Conservation (phyloP, 2,329 filamentous ascomycete genomes). For the Aspergillus luchuensis region DNA sequence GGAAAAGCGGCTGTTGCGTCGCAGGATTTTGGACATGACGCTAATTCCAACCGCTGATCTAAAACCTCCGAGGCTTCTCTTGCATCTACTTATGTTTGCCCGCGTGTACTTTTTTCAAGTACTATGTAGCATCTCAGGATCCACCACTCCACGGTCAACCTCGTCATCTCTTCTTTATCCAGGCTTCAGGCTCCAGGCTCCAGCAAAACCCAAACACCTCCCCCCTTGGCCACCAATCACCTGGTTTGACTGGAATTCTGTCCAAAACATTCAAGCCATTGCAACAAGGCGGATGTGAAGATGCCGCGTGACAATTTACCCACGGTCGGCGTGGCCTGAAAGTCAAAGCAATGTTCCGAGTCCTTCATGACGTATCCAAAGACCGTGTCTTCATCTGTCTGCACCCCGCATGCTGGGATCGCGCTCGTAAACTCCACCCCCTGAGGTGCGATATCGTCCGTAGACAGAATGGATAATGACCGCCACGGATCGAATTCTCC, state of each 20-base stretch:
- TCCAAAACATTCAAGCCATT: conserved; percentile 51
- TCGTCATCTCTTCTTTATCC: too few species aligned
- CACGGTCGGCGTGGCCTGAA: conserved; percentile 36
- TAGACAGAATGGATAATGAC: conserved; percentile 48
- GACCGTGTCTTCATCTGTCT: conserved; percentile 39
- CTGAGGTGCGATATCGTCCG: conserved; percentile 45
- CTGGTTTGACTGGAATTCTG: background rate
- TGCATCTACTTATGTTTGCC: too few species aligned
- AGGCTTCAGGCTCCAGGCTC: background rate
- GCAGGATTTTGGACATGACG: background rate
- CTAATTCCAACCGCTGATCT: background rate
- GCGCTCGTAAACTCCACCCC: conserved; percentile 40
- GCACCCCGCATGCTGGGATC: conserved; percentile 48
- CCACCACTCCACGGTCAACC: too few species aligned
- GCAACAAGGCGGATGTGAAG: conserved; percentile 46
- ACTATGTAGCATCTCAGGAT: too few species aligned
- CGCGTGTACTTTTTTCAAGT: too few species aligned
- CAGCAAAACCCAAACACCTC: background rate
- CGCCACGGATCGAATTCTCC: conserved; percentile 58
- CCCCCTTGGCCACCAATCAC: background rate
- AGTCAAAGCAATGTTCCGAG: conserved; percentile 55
- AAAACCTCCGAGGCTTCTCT: background rate
- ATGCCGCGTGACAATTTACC: conserved; percentile 38
- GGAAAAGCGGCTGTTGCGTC: conserved; percentile 4
- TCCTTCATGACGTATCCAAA: conserved; percentile 52